Evolutionary conservation across 148 eudicot species (phyloP).

Genomic region (Persicaria tinctoria): DNA sequence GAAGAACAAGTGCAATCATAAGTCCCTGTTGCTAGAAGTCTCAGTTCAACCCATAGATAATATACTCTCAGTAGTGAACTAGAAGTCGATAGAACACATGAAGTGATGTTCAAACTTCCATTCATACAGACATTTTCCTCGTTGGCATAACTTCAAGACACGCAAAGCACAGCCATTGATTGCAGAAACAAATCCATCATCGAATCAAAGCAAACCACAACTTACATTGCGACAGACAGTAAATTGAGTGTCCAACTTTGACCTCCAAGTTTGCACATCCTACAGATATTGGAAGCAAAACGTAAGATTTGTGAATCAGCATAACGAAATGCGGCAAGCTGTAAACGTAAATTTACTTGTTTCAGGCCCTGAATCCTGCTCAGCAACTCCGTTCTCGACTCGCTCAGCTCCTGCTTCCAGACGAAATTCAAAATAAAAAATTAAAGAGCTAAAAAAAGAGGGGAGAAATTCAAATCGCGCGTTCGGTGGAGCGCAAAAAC

Average conservation of each 20-base stretch:
- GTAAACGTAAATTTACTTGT: slow-evolving; percentile 34
- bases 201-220: slow-evolving; percentile 4
- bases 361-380: slow-evolving; percentile 70
- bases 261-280: slow-evolving; percentile 92
- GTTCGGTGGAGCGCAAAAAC: neutral
- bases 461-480: neutral
- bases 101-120: neutral
- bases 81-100: neutral
- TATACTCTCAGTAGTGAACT: neutral
- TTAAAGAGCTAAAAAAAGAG: neutral
- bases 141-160: neutral
- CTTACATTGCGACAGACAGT: slow-evolving; percentile 65
- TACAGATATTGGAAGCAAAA: slow-evolving; percentile 9
- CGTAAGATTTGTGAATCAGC: neutral
- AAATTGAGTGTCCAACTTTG: slow-evolving; percentile 79
- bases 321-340: neutral
- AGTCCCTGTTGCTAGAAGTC: neutral
- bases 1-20: no score
- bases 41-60: neutral
- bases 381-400: slow-evolving; percentile 64
- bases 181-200: neutral
- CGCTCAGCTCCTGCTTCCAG: slow-evolving; percentile 49
- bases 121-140: neutral
- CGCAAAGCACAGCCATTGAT: neutral
- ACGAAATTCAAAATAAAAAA: neutral